These are phyloP conservation scores for Dactylorhiza incarnata DNA, from an alignment of 106 monocot species.

Conservation along the genomic window DNA sequence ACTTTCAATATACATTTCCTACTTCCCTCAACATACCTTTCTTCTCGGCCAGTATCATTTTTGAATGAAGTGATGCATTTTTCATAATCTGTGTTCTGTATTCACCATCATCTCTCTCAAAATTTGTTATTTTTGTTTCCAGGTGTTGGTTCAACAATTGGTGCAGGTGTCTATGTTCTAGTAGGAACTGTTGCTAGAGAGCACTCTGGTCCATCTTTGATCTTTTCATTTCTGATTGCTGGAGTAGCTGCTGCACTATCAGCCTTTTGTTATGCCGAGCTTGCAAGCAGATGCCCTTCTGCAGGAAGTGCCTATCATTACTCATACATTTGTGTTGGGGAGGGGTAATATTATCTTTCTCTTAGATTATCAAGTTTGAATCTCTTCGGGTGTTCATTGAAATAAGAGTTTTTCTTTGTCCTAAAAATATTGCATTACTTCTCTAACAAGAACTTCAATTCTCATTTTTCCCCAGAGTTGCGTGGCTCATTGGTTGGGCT, in stretches of 20 bases:
- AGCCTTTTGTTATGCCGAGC: constrained; percentile 97
- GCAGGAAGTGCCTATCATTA: constrained; percentile 98
- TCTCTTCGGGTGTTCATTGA: background rate
- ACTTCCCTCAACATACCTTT: background rate
- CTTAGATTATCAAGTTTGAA: background rate
- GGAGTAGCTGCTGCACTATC: constrained; percentile 94
- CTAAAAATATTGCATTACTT: background rate
- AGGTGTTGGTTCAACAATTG: constrained; percentile 93
- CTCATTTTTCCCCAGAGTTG: constrained; percentile 2
- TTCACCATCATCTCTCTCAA: background rate
- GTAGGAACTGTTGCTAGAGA: constrained; percentile 92
- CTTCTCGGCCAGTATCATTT: background rate
- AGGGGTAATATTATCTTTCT: constrained; percentile 52
- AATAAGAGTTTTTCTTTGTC: background rate
- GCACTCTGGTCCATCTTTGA: constrained; percentile 77
- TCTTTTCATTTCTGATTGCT: constrained; percentile 91
- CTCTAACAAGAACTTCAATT: background rate
- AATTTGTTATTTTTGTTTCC: background rate
- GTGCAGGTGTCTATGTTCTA: constrained; percentile 95
- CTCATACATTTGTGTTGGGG: constrained; percentile 96
- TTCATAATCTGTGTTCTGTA: too few species aligned
- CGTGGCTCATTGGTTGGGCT: constrained; percentile 96
- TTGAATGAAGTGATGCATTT: background rate
- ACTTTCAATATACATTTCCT: background rate
- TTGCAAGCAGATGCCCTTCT: constrained; percentile 96